phyloP scores from a whole-genome alignment of 148 eudicot genomes.

The Dysphania ambrosioides region DNA sequence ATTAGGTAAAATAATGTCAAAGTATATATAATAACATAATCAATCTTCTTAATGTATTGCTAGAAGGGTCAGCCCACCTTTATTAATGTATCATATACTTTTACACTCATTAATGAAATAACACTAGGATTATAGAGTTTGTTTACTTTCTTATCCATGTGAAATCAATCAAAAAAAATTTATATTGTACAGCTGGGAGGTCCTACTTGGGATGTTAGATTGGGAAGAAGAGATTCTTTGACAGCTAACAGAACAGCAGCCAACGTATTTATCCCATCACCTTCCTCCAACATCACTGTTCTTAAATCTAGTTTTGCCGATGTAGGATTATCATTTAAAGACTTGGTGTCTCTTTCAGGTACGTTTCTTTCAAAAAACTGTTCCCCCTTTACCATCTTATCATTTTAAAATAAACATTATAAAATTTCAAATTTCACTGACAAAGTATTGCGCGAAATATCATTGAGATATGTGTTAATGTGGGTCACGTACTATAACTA shows the following conservation, averaged over 20 bases:
- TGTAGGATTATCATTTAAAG: slow-evolving; percentile 37
- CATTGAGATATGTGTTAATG: no score
- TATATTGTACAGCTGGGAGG: slow-evolving; percentile 40
- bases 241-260: slow-evolving; percentile 40
- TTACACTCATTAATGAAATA: no score
- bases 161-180: neutral
- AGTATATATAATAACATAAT: no score
- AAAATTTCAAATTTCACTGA: neutral
- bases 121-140: no score
- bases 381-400: neutral
- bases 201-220: slow-evolving; percentile 37
- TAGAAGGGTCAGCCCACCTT: no score
- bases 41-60: no score
- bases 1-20: neutral
- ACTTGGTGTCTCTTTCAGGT: slow-evolving; percentile 49
- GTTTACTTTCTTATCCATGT: neutral
- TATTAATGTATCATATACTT: no score
- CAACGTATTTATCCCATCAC: slow-evolving; percentile 40
- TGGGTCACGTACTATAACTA: no score
- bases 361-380: neutral
- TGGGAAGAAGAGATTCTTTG: slow-evolving; percentile 52
- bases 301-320: slow-evolving; percentile 40
- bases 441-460: neutral
- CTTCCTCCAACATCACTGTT: slow-evolving; percentile 27
- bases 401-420: neutral